Percentiles rank a stretch among this genome's conserved stretches.
These are phyloP conservation scores for Passalora sequoiae DNA, from an alignment of 2,329 filamentous ascomycete genomes.

Conservation along the genomic window DNA sequence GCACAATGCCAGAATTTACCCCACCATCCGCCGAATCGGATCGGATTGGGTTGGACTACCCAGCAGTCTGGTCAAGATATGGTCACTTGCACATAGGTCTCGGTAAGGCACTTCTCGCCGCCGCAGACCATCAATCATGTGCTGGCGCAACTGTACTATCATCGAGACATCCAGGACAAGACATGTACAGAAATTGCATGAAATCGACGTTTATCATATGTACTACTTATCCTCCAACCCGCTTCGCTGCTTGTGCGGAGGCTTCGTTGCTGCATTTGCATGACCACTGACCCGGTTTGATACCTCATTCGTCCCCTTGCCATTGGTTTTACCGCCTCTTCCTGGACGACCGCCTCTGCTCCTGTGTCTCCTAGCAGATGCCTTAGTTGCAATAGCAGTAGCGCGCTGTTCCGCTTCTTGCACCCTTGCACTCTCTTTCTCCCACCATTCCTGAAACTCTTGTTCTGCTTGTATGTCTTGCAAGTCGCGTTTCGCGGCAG, in stretches of 20 bases:
- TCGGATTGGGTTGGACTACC: too few relatives aligned
- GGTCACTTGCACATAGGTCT: too few relatives aligned
- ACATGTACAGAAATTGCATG: conserved; percentile 2
- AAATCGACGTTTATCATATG: background rate
- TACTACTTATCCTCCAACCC: background rate
- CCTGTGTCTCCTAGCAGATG: conserved; percentile 19
- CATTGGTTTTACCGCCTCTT: conserved; percentile 12
- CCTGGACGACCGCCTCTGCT: conserved; percentile 15
- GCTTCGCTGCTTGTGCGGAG: background rate
- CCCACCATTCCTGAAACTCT: conserved; percentile 96
- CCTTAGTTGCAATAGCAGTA: conserved; percentile 14
- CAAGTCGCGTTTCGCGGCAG: conserved; percentile 78
- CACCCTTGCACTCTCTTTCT: conserved; percentile 70
- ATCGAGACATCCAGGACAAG: too few relatives aligned
- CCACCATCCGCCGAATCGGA: too few relatives aligned
- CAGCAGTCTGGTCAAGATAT: too few relatives aligned
- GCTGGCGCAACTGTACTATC: too few relatives aligned
- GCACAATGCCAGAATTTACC: too few relatives aligned
- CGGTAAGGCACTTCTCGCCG: background rate
- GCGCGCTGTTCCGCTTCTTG: conserved; percentile 27
- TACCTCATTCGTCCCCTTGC: conserved; percentile 2
- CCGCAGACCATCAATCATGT: background rate
- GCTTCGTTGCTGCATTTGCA: background rate
- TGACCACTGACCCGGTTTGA: background rate
- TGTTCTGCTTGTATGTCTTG: conserved; percentile 97